phyloP scores from a whole-genome alignment of 805 yeast genomes.

The Pichia nanzhaoensis region DNA sequence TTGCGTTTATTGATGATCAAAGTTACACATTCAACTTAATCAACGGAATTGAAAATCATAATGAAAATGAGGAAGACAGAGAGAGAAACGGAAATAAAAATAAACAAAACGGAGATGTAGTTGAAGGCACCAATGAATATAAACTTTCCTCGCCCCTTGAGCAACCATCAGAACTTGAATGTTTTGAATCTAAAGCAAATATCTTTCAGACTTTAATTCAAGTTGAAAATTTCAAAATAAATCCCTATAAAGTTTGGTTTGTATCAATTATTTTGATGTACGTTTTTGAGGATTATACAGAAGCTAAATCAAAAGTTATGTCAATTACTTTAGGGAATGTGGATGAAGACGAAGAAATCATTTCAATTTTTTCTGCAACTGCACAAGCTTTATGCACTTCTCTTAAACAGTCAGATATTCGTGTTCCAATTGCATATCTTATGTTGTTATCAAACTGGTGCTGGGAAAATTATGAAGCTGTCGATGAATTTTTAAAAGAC shows the following conservation, averaged over 20 bases:
- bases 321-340: constrained; percentile 52
- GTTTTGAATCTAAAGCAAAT: constrained; percentile 43
- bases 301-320: constrained; percentile 42
- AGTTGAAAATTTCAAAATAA: constrained; percentile 65
- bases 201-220: constrained; percentile 66
- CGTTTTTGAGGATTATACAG: constrained; percentile 50
- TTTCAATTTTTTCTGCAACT: constrained; percentile 64
- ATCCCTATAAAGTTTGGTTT: constrained; percentile 88
- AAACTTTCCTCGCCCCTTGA: background rate
- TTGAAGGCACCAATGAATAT: too few species aligned
- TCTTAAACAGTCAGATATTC: constrained; percentile 55
- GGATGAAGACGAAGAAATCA: constrained; percentile 59
- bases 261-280: constrained; percentile 59
- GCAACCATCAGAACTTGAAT: constrained; percentile 13
- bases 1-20: constrained; percentile 62
- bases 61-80: too few species aligned
- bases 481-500: constrained; percentile 67
- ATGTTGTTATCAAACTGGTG: constrained; percentile 71
- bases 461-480: constrained; percentile 70
- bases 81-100: constrained; percentile 3
- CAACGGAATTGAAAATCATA: constrained; percentile 20
- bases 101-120: constrained; percentile 1
- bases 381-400: constrained; percentile 67
- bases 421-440: constrained; percentile 71
- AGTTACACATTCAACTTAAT: constrained; percentile 35